Base-by-base conservation (phyloP, 768 basidiomycete genomes). In the Obba rivulosa region DNA sequence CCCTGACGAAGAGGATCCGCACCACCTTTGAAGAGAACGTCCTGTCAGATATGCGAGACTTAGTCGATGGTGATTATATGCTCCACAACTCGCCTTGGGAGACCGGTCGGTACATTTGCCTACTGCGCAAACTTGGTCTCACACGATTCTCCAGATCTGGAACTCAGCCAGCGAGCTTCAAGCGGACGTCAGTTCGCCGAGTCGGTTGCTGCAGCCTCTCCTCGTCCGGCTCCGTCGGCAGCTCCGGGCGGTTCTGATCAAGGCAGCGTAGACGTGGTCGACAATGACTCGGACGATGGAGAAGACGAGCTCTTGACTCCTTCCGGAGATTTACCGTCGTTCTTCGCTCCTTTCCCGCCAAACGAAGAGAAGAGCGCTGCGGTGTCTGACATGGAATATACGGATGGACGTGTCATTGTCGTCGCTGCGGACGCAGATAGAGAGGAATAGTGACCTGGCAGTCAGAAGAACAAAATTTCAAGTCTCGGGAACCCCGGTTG, bases 1-100 rank as follows among this genome's bases (percentile, higher is more conserved):
- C 45, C 14, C 25, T 53, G 28, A 55, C 51, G 11, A 57, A 49
- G 45, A 40, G 43, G 22, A 31, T 55, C 3, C 43, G 56, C 4
- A 45, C 36, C 10, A 34, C 46, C 14, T 46, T 22, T 18, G 31
- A 43, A 8, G 47, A 41, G 8, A 23, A 38, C 18, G n/a, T 25
- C 17, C 35, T 3, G n/a, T 39, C 34, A 40, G 17, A 46, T 4
- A 4, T 34, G 36, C 14, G 17, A 31, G 41, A 16, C 9, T 11
- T 41, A 21, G 4, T 20, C 16, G 41, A 23, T 14, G 23, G 16
- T 41, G 39, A 41, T 7, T 13, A 41, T 21, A 20, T 28, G 20
- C 43, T 3, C 14, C 17, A 31, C 3, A 28, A 18, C 8, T n/a
- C 21, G 14, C 35, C 28, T 18, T 37, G 35, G 35, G 45, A 38